Percentiles rank a stretch among this genome's conserved stretches.
Conservation (phyloP, 2,329 filamentous ascomycete genomes). For the Arthrinium puccinioides region DNA sequence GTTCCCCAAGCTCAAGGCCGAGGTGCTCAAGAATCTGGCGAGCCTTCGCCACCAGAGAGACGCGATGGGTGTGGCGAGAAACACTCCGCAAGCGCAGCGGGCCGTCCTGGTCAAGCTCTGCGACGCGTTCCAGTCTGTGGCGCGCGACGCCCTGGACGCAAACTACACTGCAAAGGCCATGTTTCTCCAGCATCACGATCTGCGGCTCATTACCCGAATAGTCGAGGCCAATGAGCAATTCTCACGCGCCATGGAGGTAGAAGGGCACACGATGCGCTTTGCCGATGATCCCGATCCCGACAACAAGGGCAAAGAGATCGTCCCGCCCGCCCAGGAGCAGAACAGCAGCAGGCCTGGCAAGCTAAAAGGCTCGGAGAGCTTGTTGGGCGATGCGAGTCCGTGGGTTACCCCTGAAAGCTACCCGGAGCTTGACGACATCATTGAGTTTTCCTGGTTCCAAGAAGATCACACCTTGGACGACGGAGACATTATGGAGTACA, state of each 20-base stretch:
- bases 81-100: constrained; percentile 14
- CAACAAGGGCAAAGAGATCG: too few species aligned
- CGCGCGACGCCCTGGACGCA: constrained; percentile 16
- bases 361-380: too few species aligned
- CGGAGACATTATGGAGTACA: constrained; percentile 34
- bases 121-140: constrained; percentile 15
- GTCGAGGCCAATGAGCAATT: constrained; percentile 17
- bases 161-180: constrained; percentile 13
- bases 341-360: too few species aligned
- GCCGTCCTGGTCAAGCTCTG: constrained; percentile 21
- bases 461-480: constrained; percentile 9
- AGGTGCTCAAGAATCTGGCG: constrained; percentile 12
- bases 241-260: constrained; percentile 11
- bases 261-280: constrained; percentile 21
- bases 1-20: constrained; percentile 19
- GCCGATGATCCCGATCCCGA: too few species aligned
- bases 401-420: neutral
- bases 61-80: constrained; percentile 17
- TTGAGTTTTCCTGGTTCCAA: too few species aligned
- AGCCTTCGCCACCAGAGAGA: constrained; percentile 5
- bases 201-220: constrained; percentile 21
- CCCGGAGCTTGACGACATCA: constrained; percentile 2
- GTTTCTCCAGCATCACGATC: constrained; percentile 12
- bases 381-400: too few species aligned
- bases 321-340: too few species aligned